Evolutionary conservation across 371 early-diverging fungal genomes (phyloP).

Genomic region (Aphelidium insulamus): DNA sequence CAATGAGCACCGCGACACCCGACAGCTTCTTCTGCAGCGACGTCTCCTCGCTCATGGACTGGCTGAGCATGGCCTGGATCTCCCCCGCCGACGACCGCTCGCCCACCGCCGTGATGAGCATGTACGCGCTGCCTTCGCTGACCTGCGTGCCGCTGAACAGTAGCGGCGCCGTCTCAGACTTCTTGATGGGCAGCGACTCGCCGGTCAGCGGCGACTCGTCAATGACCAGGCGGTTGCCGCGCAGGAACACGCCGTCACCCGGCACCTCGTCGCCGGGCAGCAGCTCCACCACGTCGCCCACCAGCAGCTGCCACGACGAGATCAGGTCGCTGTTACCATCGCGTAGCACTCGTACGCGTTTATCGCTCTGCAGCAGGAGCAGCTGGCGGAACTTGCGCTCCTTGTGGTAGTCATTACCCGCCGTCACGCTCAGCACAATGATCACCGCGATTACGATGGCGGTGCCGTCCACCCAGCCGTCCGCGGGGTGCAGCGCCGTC

Average conservation of each 20-base stretch:
- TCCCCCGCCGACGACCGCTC: conserved; percentile 1
- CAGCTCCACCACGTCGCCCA: conserved; percentile 23
- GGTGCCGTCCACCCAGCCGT: conserved; percentile 10
- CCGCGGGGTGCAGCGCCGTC: background rate
- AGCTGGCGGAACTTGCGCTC: conserved; percentile 8
- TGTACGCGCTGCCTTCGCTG: conserved; percentile 12
- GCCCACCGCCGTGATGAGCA: conserved; percentile 14
- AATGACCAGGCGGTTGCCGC: conserved; percentile 2
- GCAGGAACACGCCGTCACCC: conserved; percentile 11
- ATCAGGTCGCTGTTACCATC: conserved; percentile 15
- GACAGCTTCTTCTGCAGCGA: conserved; percentile 79
- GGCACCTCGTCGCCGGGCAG: conserved; percentile 23
- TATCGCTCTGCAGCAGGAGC: conserved; percentile 6
- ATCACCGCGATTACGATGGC: conserved; percentile 12
- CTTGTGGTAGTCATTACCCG: conserved; percentile 11
- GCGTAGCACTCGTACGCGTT: conserved; percentile 9
- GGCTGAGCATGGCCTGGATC: conserved; percentile 2
- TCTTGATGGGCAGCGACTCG: conserved; percentile 9
- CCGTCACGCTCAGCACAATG: conserved; percentile 7
- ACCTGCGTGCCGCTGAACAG: conserved; percentile 14
- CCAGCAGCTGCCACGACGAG: conserved; percentile 16
- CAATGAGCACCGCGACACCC: conserved; percentile 66
- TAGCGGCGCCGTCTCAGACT: conserved; percentile 6
- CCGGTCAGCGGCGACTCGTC: conserved; percentile 16
- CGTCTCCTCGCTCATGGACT: conserved; percentile 49